Base-by-base conservation (phyloP, 2,329 filamentous ascomycete genomes). In the Penicillium sp. region DNA sequence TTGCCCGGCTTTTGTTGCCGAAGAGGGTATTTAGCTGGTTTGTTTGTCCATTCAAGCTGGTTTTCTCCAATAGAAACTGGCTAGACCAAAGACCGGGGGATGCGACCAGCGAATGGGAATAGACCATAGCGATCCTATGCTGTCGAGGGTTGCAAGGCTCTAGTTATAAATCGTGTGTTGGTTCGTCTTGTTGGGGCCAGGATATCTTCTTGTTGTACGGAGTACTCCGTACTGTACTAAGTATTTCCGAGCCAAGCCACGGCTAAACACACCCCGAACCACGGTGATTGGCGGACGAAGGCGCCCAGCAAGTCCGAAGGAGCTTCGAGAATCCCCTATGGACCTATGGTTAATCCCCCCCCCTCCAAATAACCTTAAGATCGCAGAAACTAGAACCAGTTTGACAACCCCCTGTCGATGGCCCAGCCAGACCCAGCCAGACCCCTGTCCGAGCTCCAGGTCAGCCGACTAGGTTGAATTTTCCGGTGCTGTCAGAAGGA, bases 401-500 rank as follows among this genome's bases (percentile, higher is more conserved):
- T 22, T 4, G n/a, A 19, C 17, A 19, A 19, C 28, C 28, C 35
- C 35, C 35, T 47, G 44, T 47, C 44, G 44, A 47, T 26, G 49
- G 50, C 60, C 45, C 13, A 37, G 35, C 35, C 35, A 37, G 35
- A 37, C 58, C 58, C n/a, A n/a, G n/a, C n/a, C n/a, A n/a, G n/a
- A n/a, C n/a, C 55, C 56, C 51, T 58, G 60, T 60, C 62, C 53
- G 58, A 62, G 50, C 33, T 53, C 35, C 12, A 2, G 65, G 64
- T 67, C 65, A 67, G 61, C 63, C 54, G 65, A 67, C 65, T 44
- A 33, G 59, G 15, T 53, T n/a, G 49, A 59, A 22, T 57, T 62
- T 62, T 62, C 15, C 9, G 9, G 4, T 33, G 24, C 55, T 59
- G 26, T 42, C 24, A 42, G 33, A 4, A 12, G 35, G 13, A 37